Base-by-base conservation (phyloP, 768 basidiomycete species). In the Cubamyces sp. region DNA sequence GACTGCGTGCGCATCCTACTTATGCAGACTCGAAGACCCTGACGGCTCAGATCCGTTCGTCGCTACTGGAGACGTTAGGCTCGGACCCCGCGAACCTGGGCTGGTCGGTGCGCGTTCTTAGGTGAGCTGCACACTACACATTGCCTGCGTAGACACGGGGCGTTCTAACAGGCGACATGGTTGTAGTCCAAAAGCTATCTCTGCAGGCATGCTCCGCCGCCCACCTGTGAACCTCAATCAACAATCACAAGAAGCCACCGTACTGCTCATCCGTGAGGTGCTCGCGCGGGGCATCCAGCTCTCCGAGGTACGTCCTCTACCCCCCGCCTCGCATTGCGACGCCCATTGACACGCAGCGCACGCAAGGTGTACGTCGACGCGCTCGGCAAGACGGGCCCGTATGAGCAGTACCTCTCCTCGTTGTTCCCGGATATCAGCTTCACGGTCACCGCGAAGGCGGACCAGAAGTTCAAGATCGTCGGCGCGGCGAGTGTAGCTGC, bases 401-500 rank as follows among this genome's bases (percentile, higher is more conserved):
- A 97, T 75, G 87, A 97, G 76, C 81, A 84, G 23, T 90, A 92
- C 69, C 84, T 99, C 2, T 88, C 91, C 14, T 80, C 81, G 7
- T 70, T 87, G 34, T 99, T 98, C 74, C 92, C 93, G 0, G 87
- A 84, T 7, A 91, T 98, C 65, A 76, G 78, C 42, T 96, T 99
- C 72, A 95, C 92, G 0, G 97, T 99, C 23, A 84, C 87, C 11
- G 85, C 87, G 26, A 98, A 99, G 75, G 97, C 97, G 16, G 97
- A 99, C 71, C 87, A 88, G n/a, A 87, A 92, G 64, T 99, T 86
- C 82, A 97, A 95, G 70, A 96, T 99, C 62, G 97, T 99, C 61
- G 90, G 94, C 21, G 97, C 97, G 6, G 97, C 96, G 1, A 94
- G 92, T 72, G 93, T 98, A n/a, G 94, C 94, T 2, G 97, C 97